Evolutionary conservation across 805 yeast species (phyloP).

Genomic region (Starmerella floris): DNA sequence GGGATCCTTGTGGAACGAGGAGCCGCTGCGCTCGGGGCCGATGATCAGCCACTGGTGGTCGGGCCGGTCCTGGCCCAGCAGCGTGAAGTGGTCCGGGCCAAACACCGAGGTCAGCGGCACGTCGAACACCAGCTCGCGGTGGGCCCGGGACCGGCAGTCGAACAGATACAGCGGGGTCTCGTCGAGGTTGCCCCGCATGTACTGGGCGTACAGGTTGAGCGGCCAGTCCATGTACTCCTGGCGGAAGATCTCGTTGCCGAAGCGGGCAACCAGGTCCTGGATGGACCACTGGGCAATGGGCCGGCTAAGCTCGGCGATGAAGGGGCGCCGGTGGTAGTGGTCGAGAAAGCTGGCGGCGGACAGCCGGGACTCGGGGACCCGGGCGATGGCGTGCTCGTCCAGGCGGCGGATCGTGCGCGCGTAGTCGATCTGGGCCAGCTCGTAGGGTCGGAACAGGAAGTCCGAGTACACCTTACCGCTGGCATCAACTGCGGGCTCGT

Average conservation of each 20-base stretch:
- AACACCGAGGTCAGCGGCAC: slow-evolving; percentile 39
- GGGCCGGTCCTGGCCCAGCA: slow-evolving; percentile 48
- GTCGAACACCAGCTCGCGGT: slow-evolving; percentile 42
- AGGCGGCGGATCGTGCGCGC: slow-evolving; percentile 33
- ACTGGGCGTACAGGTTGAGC: slow-evolving; percentile 44
- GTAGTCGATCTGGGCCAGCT: slow-evolving; percentile 62
- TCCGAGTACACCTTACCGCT: slow-evolving; percentile 54
- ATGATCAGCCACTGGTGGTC: slow-evolving; percentile 86
- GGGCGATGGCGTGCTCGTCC: slow-evolving; percentile 31
- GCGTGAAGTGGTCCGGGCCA: slow-evolving; percentile 45
- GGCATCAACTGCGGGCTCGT: slow-evolving; percentile 17
- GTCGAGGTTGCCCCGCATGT: slow-evolving; percentile 49
- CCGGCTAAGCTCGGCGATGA: slow-evolving; percentile 36
- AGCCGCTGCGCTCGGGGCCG: slow-evolving; percentile 72
- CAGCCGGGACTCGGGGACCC: slow-evolving; percentile 31
- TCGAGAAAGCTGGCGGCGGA: slow-evolving; percentile 36
- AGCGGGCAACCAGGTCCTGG: slow-evolving; percentile 36
- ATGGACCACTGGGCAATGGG: slow-evolving; percentile 58
- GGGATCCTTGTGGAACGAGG: slow-evolving; percentile 89
- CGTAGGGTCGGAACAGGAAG: slow-evolving; percentile 66
- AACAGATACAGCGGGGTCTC: slow-evolving; percentile 78
- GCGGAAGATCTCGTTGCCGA: slow-evolving; percentile 51
- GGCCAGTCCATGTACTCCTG: slow-evolving; percentile 84
- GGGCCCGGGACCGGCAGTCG: slow-evolving; percentile 66
- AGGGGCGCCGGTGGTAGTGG: slow-evolving; percentile 44